Percentiles rank a stretch among this genome's conserved stretches.
These are phyloP conservation scores for Mycena epipterygia DNA, from an alignment of 768 basidiomycete genomes.

Conservation along the genomic window DNA sequence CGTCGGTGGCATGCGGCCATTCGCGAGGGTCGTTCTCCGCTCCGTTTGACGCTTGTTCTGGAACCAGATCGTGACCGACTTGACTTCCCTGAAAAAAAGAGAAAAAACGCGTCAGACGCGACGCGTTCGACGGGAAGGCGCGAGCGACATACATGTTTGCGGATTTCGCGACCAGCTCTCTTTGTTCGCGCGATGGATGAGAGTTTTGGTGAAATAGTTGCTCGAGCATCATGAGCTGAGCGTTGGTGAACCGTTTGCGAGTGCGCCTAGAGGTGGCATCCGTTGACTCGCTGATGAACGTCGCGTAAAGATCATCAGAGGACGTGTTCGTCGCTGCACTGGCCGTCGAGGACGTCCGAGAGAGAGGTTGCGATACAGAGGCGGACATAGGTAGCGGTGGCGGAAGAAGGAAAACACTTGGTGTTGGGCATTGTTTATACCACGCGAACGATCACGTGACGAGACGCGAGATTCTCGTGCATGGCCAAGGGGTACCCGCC, in stretches of 20 bases:
- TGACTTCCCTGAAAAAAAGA: constrained; percentile 64
- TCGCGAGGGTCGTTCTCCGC: constrained; percentile 65
- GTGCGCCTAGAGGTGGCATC: constrained; percentile 65
- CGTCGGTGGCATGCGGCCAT: constrained; percentile 42
- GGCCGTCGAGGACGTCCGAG: constrained; percentile 68
- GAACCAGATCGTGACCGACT: constrained; percentile 86
- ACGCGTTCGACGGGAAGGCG: constrained; percentile 18
- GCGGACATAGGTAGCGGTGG: background rate
- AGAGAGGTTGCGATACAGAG: constrained; percentile 43
- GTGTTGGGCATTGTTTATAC: constrained; percentile 5
- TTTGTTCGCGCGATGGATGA: constrained; percentile 81
- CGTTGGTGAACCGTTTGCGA: constrained; percentile 77
- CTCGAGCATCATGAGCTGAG: constrained; percentile 80
- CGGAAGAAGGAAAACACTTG: background rate
- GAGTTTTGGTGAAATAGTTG: constrained; percentile 79
- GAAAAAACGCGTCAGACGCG: constrained; percentile 37
- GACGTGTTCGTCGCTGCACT: constrained; percentile 63
- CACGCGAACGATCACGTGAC: constrained; percentile 7
- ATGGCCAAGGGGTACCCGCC: too few species aligned
- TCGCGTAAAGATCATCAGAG: constrained; percentile 56
- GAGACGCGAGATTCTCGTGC: background rate
- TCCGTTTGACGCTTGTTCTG: constrained; percentile 86
- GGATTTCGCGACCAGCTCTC: constrained; percentile 71
- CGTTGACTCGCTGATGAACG: constrained; percentile 45
- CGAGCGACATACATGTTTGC: constrained; percentile 73